These are phyloP conservation scores for Vitis hybrid DNA, from an alignment of 177 flowering plant genomes.

Conservation along the genomic window DNA sequence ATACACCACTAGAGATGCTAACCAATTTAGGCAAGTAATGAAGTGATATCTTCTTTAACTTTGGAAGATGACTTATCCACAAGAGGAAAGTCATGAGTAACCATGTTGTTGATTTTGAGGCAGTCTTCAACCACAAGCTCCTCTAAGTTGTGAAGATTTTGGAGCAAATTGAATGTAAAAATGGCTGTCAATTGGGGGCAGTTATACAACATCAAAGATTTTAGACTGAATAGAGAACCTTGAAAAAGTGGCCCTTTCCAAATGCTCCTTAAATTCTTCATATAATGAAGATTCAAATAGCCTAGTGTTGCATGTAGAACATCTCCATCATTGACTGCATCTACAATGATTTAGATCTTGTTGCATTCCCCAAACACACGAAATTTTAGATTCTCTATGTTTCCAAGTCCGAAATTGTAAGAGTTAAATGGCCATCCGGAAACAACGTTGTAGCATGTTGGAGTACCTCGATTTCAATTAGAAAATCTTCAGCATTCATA, in stretches of 20 bases:
- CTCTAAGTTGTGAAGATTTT: conserved; percentile 4
- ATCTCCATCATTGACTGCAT: not conserved
- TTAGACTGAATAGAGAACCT: not conserved
- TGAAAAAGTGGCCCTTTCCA: conserved; percentile 1
- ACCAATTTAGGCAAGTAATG: too few relatives aligned
- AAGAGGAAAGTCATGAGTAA: not conserved
- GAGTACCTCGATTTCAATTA: not conserved
- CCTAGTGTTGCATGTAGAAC: not conserved
- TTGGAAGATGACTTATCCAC: not conserved
- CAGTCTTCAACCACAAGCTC: conserved; percentile 11
- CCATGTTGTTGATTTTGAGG: not conserved
- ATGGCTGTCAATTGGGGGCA: conserved; percentile 6
- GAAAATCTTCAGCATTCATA: too few relatives aligned
- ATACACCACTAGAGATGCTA: too few relatives aligned
- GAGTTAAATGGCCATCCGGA: conserved; percentile 1
- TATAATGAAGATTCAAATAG: not conserved
- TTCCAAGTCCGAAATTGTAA: not conserved
- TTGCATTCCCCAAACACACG: conserved; percentile 3
- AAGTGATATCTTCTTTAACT: too few relatives aligned
- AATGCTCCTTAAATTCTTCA: conserved; percentile 8
- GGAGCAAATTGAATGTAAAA: not conserved
- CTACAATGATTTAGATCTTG: not conserved
- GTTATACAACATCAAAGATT: not conserved
- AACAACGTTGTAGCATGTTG: conserved; percentile 2
- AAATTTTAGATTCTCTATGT: not conserved